A percentile compares a stretch with the other conserved stretches of the same genome.
phyloP scores from a whole-genome alignment of 2,329 filamentous ascomycete genomes.

The Botrytis galanthina region DNA sequence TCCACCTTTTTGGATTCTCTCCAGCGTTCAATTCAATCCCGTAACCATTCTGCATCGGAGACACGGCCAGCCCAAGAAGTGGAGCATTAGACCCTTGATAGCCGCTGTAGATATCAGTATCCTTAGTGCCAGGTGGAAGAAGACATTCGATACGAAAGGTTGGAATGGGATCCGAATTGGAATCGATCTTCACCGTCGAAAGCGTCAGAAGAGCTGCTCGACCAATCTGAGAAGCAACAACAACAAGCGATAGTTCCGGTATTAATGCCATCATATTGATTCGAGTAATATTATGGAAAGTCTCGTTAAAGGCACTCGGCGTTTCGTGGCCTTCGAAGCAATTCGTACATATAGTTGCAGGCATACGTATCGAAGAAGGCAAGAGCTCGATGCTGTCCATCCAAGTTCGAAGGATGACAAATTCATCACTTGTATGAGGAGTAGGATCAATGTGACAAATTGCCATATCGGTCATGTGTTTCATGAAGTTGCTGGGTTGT shows the following conservation, averaged over 20 bases:
- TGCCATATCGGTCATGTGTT: not conserved
- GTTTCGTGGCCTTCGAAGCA: not conserved
- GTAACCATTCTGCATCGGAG: conserved; percentile 54
- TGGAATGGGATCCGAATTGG: conserved; percentile 19
- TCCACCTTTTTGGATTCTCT: conserved; percentile 52
- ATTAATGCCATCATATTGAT: conserved; percentile 64
- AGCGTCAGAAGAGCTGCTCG: conserved; percentile 61
- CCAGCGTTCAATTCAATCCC: conserved; percentile 29
- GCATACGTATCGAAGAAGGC: conserved; percentile 19
- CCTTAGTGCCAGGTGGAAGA: conserved; percentile 43
- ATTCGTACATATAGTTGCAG: conserved; percentile 26
- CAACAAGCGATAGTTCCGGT: conserved; percentile 67
- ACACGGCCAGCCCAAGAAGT: conserved; percentile 66
- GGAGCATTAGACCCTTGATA: conserved; percentile 34
- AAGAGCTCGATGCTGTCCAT: conserved; percentile 26
- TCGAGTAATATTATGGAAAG: conserved; percentile 37
- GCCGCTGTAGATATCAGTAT: not conserved
- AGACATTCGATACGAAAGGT: conserved; percentile 54
- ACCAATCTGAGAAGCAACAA: conserved; percentile 65
- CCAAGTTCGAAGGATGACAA: conserved; percentile 26
- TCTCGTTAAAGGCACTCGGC: not conserved
- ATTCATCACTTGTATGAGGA: not conserved
- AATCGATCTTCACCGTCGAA: conserved; percentile 45
- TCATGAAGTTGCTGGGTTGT: not conserved
- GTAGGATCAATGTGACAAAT: not conserved